A percentile compares a stretch with the other conserved stretches of the same genome.
Conservation (phyloP, 345 rosid species). For the Dimocarpus longan region DNA sequence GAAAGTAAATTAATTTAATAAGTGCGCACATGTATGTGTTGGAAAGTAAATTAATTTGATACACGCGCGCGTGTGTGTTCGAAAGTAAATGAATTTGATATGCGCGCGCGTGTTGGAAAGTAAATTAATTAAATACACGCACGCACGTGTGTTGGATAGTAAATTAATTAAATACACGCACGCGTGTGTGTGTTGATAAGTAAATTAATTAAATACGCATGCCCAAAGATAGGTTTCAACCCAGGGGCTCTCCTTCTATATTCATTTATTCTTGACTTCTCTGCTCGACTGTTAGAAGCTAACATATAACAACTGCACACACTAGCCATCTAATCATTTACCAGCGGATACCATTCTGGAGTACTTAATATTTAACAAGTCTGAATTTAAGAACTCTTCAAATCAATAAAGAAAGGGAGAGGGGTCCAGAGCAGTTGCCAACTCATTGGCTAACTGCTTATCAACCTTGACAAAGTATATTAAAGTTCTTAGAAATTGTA, state of each 20-base stretch:
- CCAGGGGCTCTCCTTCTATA: background rate
- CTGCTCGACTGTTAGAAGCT: background rate
- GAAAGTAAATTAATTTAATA: too few species aligned
- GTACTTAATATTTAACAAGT: background rate
- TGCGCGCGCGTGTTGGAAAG: too few species aligned
- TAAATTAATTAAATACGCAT: too few species aligned
- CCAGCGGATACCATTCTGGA: background rate
- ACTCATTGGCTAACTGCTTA: background rate
- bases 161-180: too few species aligned
- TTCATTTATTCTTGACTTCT: background rate
- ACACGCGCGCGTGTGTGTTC: too few species aligned
- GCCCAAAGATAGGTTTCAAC: background rate
- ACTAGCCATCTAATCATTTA: background rate
- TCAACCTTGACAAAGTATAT: background rate
- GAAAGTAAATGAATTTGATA: too few species aligned
- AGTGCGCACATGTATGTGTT: too few species aligned
- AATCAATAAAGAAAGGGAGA: background rate
- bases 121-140: too few species aligned
- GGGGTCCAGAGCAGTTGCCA: background rate
- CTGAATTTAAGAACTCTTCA: background rate
- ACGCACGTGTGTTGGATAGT: too few species aligned
- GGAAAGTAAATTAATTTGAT: too few species aligned
- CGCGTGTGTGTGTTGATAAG: too few species aligned
- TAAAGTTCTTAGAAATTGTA: background rate
- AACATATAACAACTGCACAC: background rate